phyloP scores from a whole-genome alignment of 352 stramenopile genomes.

The Hyaloperonospora arabidopsidis region DNA sequence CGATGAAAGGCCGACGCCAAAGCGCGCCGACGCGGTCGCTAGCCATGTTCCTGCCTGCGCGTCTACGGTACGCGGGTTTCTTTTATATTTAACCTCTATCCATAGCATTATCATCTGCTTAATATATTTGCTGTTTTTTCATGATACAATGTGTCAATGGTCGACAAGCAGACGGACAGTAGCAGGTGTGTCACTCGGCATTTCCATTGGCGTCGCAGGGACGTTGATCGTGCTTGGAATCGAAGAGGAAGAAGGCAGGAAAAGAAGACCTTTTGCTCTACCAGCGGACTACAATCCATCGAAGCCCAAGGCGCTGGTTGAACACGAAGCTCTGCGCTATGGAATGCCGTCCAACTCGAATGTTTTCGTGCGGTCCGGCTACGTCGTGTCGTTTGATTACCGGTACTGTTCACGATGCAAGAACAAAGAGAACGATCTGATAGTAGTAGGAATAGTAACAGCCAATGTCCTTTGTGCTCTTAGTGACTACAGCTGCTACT shows the following conservation, averaged over 20 bases:
- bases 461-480: too few relatives aligned
- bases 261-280: slow-evolving; percentile 7
- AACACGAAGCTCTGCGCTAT: slow-evolving; percentile 70
- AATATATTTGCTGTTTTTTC: slow-evolving; percentile 4
- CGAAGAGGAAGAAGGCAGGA: slow-evolving; percentile 16
- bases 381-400: slow-evolving; percentile 82
- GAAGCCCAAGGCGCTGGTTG: slow-evolving; percentile 15
- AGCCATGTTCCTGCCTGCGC: slow-evolving; percentile 26
- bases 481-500: background rate
- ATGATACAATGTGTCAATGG: slow-evolving; percentile 3
- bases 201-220: slow-evolving; percentile 43
- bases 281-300: slow-evolving; percentile 10
- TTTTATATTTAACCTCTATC: background rate
- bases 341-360: slow-evolving; percentile 59
- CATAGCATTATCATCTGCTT: background rate
- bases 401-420: slow-evolving; percentile 27
- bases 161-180: slow-evolving; percentile 32
- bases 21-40: slow-evolving; percentile 17
- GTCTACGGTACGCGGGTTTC: slow-evolving; percentile 24
- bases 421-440: too few relatives aligned
- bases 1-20: slow-evolving; percentile 27
- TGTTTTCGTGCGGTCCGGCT: slow-evolving; percentile 65
- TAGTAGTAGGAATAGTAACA: too few relatives aligned
- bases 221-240: slow-evolving; percentile 35
- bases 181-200: slow-evolving; percentile 38